Conservation (phyloP, 176 grass and related monocot genomes). For the Oryza rufipogon region DNA sequence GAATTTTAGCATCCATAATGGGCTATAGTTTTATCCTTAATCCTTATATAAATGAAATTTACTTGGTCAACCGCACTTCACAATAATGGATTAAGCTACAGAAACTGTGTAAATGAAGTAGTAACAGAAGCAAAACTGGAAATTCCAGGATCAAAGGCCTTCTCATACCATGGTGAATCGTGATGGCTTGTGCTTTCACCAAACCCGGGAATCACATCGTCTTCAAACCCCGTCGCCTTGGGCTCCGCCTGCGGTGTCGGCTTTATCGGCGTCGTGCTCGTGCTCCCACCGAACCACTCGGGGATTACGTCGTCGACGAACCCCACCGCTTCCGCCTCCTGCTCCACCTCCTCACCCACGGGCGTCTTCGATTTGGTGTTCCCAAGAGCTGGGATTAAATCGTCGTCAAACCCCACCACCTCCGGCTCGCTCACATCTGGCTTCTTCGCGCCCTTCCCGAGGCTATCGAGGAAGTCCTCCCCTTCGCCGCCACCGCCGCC, state of each 20-base stretch:
- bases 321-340: not conserved
- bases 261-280: slow-evolving; percentile 5
- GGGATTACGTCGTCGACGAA: slow-evolving; percentile 58
- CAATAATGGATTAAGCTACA: not conserved
- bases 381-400: slow-evolving; percentile 59
- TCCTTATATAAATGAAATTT: not conserved
- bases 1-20: not conserved
- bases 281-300: slow-evolving; percentile 43
- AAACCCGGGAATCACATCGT: slow-evolving; percentile 57
- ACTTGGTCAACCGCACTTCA: not conserved
- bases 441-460: slow-evolving; percentile 31
- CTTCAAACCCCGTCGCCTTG: slow-evolving; percentile 30
- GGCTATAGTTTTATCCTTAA: not conserved
- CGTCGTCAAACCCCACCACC: slow-evolving; percentile 44
- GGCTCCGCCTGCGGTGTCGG: slow-evolving; percentile 9
- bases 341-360: slow-evolving; percentile 21
- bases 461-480: slow-evolving; percentile 50
- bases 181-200: slow-evolving; percentile 26
- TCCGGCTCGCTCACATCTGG: slow-evolving; percentile 14
- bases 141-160: not conserved
- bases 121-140: slow-evolving; percentile 4
- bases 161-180: slow-evolving; percentile 13
- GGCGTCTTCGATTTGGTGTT: slow-evolving; percentile 28
- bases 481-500: slow-evolving; percentile 13
- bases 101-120: not conserved